Percentiles rank a stretch among this genome's conserved stretches.
These are phyloP conservation scores for Flaveria ramosissima DNA, from an alignment of 129 eudicot species.

Conservation along the genomic window DNA sequence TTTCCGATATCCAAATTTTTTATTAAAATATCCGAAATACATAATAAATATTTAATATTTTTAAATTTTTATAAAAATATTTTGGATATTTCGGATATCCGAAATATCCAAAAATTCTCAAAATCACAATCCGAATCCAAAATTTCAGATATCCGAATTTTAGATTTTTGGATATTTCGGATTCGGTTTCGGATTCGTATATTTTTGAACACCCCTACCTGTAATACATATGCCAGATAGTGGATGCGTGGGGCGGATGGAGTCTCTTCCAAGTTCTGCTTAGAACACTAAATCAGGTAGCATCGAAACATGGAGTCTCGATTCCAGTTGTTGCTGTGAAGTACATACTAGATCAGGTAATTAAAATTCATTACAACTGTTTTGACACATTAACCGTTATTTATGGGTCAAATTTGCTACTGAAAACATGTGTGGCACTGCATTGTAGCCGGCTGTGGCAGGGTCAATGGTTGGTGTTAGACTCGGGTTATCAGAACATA, in stretches of 20 bases:
- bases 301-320: conserved; percentile 79
- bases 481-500: conserved; percentile 88
- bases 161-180: too few species aligned
- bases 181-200: too few species aligned
- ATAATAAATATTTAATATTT: too few species aligned
- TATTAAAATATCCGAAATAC: too few species aligned
- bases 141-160: too few species aligned
- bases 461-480: conserved; percentile 96
- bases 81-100: too few species aligned
- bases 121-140: too few species aligned
- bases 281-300: conserved; percentile 68
- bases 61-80: too few species aligned
- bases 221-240: conserved; percentile 55
- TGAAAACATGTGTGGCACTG: not conserved
- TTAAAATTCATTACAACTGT: too few species aligned
- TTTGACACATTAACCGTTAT: not conserved
- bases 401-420: not conserved
- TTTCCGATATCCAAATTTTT: too few species aligned
- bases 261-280: conserved; percentile 78
- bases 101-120: too few species aligned
- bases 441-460: conserved; percentile 77
- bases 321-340: conserved; percentile 89
- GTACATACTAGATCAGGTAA: conserved; percentile 79
- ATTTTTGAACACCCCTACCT: not conserved
- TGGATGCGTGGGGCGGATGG: conserved; percentile 99